These are phyloP conservation scores for Prunus mongolica DNA, from an alignment of 306 rosid genomes.

Conservation along the genomic window DNA sequence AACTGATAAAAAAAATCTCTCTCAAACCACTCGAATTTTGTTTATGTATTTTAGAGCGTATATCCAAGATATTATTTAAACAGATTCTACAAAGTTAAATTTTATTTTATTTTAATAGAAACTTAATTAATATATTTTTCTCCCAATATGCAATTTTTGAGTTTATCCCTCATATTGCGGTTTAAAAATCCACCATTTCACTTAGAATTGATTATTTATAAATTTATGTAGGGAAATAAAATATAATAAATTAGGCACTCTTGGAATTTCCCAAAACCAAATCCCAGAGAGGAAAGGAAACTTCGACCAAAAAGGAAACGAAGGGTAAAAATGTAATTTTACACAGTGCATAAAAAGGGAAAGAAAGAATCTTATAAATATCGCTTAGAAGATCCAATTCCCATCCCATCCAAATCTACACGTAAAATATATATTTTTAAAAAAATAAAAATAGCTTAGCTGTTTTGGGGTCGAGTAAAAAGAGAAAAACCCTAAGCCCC, in stretches of 20 bases:
- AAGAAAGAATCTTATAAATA: not conserved
- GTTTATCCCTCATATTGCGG: too few species aligned
- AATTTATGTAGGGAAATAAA: not conserved
- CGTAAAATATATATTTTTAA: not conserved
- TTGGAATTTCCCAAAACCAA: not conserved
- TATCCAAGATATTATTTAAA: too few species aligned
- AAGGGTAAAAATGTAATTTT: not conserved
- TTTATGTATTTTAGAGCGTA: too few species aligned
- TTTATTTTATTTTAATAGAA: too few species aligned
- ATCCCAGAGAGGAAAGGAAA: not conserved
- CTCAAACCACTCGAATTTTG: too few species aligned
- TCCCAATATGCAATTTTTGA: too few species aligned
- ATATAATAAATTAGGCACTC: not conserved
- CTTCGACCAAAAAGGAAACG: not conserved
- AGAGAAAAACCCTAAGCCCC: slow-evolving; percentile 34
- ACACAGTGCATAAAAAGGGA: accelerated
- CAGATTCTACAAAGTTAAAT: too few species aligned
- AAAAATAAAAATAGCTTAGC: not conserved
- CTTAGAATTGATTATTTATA: not conserved
- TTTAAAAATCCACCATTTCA: too few species aligned
- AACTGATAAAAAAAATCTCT: too few species aligned
- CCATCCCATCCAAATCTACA: not conserved
- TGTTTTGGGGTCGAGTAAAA: not conserved
- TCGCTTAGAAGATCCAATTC: not conserved
- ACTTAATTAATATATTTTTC: too few species aligned